Evolutionary conservation across 306 rosid genomes (phyloP).

Genomic region (Cotoneaster glaucophyllus): DNA sequence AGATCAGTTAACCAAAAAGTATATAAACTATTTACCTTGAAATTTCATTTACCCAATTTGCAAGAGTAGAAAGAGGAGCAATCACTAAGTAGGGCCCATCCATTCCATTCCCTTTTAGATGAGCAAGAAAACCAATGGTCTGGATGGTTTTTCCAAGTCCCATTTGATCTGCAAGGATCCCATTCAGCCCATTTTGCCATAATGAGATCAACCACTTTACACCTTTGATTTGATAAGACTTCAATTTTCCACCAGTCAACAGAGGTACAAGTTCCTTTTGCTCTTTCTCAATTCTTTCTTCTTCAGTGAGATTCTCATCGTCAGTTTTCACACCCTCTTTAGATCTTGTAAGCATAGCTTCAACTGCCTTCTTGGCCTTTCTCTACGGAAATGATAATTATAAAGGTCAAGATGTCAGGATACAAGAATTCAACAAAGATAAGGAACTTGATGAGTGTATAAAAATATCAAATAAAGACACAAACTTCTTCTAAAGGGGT

Average conservation of each 20-base stretch:
- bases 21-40: conserved; percentile 47
- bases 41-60: conserved; percentile 84
- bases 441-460: too few relatives aligned
- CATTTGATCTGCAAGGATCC: conserved; percentile 99
- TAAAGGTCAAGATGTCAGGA: background rate
- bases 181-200: conserved; percentile 99
- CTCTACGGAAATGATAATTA: conserved; percentile 27
- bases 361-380: conserved; percentile 89
- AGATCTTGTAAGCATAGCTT: conserved; percentile 88
- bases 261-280: conserved; percentile 83
- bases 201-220: conserved; percentile 96
- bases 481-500: background rate
- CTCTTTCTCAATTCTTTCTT: conserved; percentile 63
- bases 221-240: conserved; percentile 86
- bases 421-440: background rate
- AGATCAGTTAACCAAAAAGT: background rate
- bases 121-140: conserved; percentile 85
- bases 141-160: conserved; percentile 99
- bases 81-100: conserved; percentile 87
- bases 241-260: conserved; percentile 81
- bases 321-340: conserved; percentile 53
- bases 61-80: conserved; percentile 93
- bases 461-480: background rate
- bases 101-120: conserved; percentile 76
- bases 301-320: conserved; percentile 56